phyloP scores from a whole-genome alignment of 2,329 filamentous ascomycete species.

The Sarocladium oryzae region DNA sequence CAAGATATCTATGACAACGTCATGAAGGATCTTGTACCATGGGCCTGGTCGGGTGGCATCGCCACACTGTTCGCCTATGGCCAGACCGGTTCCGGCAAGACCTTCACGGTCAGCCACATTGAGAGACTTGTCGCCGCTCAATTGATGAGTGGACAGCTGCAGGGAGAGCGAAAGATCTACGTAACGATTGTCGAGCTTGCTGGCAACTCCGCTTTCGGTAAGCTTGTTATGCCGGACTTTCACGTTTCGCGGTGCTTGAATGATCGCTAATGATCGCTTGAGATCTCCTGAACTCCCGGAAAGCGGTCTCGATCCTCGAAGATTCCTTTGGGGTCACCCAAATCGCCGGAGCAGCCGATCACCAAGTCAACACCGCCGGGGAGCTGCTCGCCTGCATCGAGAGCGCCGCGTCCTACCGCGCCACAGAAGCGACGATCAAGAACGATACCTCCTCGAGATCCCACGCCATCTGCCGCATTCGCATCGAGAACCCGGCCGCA shows the following conservation, averaged over 20 bases:
- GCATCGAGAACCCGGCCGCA: constrained; percentile 22
- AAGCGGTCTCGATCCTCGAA: constrained; percentile 36
- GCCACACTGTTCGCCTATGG: constrained; percentile 43
- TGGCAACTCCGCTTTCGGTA: constrained; percentile 27
- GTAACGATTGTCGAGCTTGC: constrained; percentile 33
- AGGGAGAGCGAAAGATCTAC: constrained; percentile 24
- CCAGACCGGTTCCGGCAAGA: constrained; percentile 44
- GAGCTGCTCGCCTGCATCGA: constrained; percentile 28
- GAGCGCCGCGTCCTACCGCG: constrained; percentile 31
- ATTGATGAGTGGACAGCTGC: constrained; percentile 20
- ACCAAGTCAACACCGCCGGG: constrained; percentile 22
- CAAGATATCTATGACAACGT: constrained; percentile 34
- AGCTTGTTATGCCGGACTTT: neutral
- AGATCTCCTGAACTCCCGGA: constrained; percentile 36
- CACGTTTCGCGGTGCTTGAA: too few relatives aligned
- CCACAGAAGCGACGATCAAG: constrained; percentile 35
- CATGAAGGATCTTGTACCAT: constrained; percentile 35
- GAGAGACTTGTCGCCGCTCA: constrained; percentile 33
- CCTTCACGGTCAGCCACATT: constrained; percentile 35
- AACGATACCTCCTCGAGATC: constrained; percentile 43
- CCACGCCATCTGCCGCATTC: constrained; percentile 41
- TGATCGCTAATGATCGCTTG: too few relatives aligned
- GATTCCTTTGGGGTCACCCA: constrained; percentile 38
- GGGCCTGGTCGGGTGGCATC: constrained; percentile 39
- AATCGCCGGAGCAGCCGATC: constrained; percentile 36